Conservation (phyloP, 805 yeast species). For the Candida michaelii region DNA sequence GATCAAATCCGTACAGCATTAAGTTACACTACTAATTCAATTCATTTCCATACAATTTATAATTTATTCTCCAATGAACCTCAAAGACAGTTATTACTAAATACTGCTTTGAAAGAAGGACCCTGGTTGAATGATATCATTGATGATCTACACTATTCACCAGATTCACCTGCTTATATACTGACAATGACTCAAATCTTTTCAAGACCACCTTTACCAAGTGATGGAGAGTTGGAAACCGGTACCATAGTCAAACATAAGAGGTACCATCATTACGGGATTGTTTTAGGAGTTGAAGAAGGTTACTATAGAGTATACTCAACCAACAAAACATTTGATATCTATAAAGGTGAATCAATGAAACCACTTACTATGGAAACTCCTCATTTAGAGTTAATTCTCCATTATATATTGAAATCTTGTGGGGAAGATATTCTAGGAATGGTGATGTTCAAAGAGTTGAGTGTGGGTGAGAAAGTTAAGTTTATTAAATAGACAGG, state of each 20-base stretch:
- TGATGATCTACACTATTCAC: neutral
- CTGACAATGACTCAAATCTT: neutral
- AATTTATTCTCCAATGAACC: conserved; percentile 4
- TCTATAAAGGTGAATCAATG: conserved; percentile 14
- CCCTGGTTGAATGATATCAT: neutral
- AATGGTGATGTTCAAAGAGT: conserved; percentile 4
- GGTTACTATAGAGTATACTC: conserved; percentile 17
- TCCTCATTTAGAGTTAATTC: neutral
- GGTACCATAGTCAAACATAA: conserved; percentile 13
- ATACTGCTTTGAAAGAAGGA: too few relatives aligned
- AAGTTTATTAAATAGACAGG: too few relatives aligned
- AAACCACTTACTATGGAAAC: conserved; percentile 3
- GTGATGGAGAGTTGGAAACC: neutral
- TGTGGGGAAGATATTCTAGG: conserved; percentile 16
- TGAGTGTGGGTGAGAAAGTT: neutral
- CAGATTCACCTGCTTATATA: neutral
- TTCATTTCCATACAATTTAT: conserved; percentile 16
- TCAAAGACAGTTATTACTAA: conserved; percentile 1
- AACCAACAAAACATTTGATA: conserved; percentile 15
- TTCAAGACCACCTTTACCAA: neutral
- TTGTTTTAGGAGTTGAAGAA: conserved; percentile 13
- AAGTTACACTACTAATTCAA: conserved; percentile 14
- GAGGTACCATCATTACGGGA: conserved; percentile 12
- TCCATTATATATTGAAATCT: conserved; percentile 10
- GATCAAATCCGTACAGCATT: too few relatives aligned